Evolutionary conservation across 257 asterid species (phyloP).

Genomic region (Solanum sejunctum): DNA sequence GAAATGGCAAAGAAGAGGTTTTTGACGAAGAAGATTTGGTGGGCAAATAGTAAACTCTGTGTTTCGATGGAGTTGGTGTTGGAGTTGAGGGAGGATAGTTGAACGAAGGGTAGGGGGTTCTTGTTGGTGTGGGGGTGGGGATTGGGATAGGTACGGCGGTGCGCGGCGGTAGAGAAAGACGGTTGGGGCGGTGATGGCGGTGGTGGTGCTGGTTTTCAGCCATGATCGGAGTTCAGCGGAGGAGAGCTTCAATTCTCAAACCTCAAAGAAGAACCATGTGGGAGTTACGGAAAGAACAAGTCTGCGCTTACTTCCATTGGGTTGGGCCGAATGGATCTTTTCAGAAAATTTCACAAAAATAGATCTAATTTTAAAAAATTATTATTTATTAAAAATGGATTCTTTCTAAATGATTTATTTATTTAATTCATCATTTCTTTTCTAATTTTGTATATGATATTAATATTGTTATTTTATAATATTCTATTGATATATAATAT

Average conservation of each 20-base stretch:
- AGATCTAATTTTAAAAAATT: too few relatives aligned
- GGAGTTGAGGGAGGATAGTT: slow-evolving; percentile 62
- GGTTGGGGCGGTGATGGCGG: slow-evolving; percentile 61
- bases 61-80: slow-evolving; percentile 76
- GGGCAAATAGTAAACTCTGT: slow-evolving; percentile 22
- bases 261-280: neutral
- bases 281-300: neutral
- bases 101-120: slow-evolving; percentile 17
- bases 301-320: neutral
- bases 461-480: too few relatives aligned
- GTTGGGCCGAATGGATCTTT: neutral
- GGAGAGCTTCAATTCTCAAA: neutral
- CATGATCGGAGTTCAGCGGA: slow-evolving; percentile 15
- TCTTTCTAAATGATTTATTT: too few relatives aligned
- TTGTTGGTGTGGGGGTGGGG: slow-evolving; percentile 19
- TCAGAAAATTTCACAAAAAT: too few relatives aligned
- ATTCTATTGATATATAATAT: too few relatives aligned
- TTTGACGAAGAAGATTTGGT: slow-evolving; percentile 14
- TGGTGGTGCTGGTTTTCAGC: slow-evolving; percentile 28
- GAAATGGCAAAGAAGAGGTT: slow-evolving; percentile 37
- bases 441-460: too few relatives aligned
- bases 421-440: too few relatives aligned
- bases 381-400: too few relatives aligned
- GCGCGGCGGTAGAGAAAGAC: slow-evolving; percentile 54
- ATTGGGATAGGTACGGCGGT: slow-evolving; percentile 24